Conservation (phyloP, 345 rosid species). For the Iberis pinnata region DNA sequence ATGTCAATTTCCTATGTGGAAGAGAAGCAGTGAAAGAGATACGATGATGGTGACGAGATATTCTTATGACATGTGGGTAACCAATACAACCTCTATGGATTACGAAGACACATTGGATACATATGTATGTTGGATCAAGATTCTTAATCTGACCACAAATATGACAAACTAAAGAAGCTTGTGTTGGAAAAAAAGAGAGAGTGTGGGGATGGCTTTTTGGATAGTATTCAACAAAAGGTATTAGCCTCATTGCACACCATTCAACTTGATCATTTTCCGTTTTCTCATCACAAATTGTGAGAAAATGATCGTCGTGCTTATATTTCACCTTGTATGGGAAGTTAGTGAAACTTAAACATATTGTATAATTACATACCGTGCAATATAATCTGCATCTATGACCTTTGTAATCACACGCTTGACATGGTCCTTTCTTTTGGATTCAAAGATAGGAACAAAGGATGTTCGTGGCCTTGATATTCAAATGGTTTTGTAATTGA, state of each 20-base stretch:
- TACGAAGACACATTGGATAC: background rate
- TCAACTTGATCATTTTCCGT: background rate
- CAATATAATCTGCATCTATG: background rate
- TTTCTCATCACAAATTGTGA: background rate
- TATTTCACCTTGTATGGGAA: background rate
- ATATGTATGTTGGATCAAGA: background rate
- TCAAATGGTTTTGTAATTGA: background rate
- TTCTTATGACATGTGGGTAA: background rate
- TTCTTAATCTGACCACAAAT: background rate
- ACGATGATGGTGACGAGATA: background rate
- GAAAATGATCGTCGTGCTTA: background rate
- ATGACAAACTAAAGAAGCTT: background rate
- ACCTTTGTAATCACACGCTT: background rate
- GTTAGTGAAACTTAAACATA: background rate
- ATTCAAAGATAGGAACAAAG: background rate
- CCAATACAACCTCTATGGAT: background rate
- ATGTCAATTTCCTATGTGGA: background rate
- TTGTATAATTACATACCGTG: background rate
- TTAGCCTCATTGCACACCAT: background rate
- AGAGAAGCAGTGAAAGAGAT: background rate
- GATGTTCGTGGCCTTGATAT: background rate
- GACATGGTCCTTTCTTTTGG: background rate
- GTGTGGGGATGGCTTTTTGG: slow-evolving; percentile 2
- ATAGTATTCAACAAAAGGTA: background rate
- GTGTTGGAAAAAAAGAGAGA: background rate